Evolutionary conservation across 179 eudicot species (phyloP), one percentile per base, ranked within the genome.

Genomic region (Spinacia oleracea): DNA sequence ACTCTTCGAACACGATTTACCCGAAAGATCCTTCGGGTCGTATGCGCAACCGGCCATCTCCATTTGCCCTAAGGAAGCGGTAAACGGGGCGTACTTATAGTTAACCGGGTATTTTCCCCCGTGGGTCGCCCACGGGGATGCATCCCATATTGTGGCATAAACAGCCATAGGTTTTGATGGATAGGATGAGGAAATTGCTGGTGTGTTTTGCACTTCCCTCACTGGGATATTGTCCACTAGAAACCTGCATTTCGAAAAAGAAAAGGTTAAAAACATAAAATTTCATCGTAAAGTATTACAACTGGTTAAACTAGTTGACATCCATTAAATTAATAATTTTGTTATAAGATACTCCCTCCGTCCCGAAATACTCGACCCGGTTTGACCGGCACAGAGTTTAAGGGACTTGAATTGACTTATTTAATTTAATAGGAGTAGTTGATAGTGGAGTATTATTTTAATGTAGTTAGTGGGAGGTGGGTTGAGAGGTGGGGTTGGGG

Each of bases 81-180:
- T 85, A 85, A 93, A 96, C n/a, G 99, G 99, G 9, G 93, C 94
- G 72, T 90, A 96, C 56, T 89, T 86, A 81, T 96, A 96, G 77
- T 91, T 75, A 38, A 96, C 99, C 31, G 96, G 93, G 84, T 93
- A 90, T 83, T 96, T 96, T 31, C 98, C 99, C 23, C 99, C 99
- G n/a, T 84, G 85, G n/a, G 97, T 96, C 40, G 98, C 99, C 98
- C 99, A 96, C 48, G 92, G 80, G 25, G 99, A 96, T 72, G 87
- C 99, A 74, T 96, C 99, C 99, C 99, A 96, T 43, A 96, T 96
- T 76, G 99, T 96, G 16, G 98, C 73, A 29, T 88, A 90, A 8
- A 88, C 80, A 0, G 96, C 86, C 98, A 96, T 96, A 7, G 98
- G 93, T 80, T 92, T 96, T 76, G 97, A 90, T 77, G 97, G 99